phyloP scores from a whole-genome alignment of 805 yeast genomes.

The Schizosaccharomyces pombe region DNA sequence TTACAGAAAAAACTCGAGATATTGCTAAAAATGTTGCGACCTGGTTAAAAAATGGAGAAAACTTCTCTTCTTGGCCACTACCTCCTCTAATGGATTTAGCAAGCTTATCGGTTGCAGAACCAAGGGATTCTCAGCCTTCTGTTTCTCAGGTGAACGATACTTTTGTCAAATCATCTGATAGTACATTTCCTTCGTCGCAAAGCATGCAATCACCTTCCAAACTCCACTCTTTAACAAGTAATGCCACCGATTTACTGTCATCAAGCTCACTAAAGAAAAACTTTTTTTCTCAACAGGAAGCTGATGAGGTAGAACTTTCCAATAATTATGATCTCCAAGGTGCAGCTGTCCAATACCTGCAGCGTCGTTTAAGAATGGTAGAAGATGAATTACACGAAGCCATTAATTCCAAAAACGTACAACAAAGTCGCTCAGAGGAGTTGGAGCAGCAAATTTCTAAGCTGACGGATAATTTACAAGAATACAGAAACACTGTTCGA shows the following conservation, averaged over 20 bases:
- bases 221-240: too few species aligned
- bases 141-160: background rate
- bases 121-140: background rate
- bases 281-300: background rate
- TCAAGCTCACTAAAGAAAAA: too few species aligned
- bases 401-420: background rate
- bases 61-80: background rate
- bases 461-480: background rate
- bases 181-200: background rate
- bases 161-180: background rate
- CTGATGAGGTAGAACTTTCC: background rate
- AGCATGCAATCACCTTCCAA: too few species aligned
- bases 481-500: background rate
- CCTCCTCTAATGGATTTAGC: background rate
- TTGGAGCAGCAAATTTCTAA: background rate
- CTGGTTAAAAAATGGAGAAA: background rate
- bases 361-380: background rate
- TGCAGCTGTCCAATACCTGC: background rate
- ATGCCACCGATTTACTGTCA: too few species aligned
- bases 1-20: background rate
- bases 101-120: background rate
- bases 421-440: background rate
- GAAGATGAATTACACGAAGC: background rate
- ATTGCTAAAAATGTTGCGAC: background rate
- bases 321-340: background rate